Evolutionary conservation across 2,329 filamentous ascomycete genomes (phyloP).

Genomic region (Lizonia empirigonia): DNA sequence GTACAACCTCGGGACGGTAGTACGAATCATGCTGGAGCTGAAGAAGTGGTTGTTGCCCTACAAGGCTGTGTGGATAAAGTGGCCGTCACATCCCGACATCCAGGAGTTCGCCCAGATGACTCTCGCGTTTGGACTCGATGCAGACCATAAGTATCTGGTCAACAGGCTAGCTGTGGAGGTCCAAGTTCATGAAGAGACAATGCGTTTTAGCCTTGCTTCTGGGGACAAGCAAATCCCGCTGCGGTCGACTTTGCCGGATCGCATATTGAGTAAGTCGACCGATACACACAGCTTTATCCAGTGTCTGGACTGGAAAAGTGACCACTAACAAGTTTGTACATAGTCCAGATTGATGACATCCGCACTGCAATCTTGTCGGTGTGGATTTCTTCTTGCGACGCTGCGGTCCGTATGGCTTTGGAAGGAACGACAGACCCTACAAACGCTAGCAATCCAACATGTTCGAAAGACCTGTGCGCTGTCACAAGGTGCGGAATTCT

Average conservation of each 20-base stretch:
- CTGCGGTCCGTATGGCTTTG: neutral
- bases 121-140: neutral
- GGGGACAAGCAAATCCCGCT: neutral
- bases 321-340: neutral
- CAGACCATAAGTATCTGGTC: neutral
- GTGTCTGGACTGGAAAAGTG: neutral
- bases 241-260: neutral
- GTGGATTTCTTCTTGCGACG: neutral
- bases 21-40: neutral
- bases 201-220: neutral
- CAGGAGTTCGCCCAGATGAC: neutral
- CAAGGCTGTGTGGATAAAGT: neutral
- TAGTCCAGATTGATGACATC: neutral
- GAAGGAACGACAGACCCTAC: neutral
- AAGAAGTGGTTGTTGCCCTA: neutral
- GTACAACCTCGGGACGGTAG: neutral
- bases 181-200: neutral
- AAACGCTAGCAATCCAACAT: neutral
- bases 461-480: neutral
- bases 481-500: neutral
- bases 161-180: neutral
- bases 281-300: neutral
- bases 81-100: neutral
- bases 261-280: neutral
- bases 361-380: neutral